These are phyloP conservation scores for Artemisia annua DNA, from an alignment of 129 eudicot genomes.

Conservation along the genomic window DNA sequence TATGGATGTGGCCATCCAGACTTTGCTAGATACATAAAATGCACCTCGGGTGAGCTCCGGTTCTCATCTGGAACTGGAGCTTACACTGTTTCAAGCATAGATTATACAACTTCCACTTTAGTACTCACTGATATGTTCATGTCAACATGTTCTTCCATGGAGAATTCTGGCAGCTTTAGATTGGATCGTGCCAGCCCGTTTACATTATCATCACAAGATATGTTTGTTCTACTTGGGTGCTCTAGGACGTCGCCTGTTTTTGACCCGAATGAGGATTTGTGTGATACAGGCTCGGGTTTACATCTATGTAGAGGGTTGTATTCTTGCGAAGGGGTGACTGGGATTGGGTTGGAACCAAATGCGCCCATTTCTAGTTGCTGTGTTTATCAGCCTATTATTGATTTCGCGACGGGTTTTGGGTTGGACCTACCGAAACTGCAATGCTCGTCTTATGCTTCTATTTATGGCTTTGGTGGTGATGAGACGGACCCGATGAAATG, in stretches of 20 bases:
- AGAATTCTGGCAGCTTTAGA: constrained; percentile 67
- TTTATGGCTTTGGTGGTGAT: constrained; percentile 74
- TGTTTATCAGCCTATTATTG: constrained; percentile 58
- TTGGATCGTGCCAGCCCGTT: constrained; percentile 57
- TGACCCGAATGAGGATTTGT: constrained; percentile 52
- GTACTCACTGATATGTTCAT: constrained; percentile 57
- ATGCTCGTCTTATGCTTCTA: constrained; percentile 68
- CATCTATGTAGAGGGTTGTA: constrained; percentile 68
- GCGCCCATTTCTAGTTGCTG: constrained; percentile 68
- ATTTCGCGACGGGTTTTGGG: constrained; percentile 43
- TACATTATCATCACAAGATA: constrained; percentile 39
- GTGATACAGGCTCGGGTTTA: constrained; percentile 68
- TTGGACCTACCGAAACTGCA: constrained; percentile 73
- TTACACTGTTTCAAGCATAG: constrained; percentile 55
- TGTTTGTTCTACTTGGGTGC: constrained; percentile 67
- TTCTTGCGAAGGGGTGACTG: constrained; percentile 63
- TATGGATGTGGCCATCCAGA: constrained; percentile 77
- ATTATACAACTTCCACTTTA: constrained; percentile 50
- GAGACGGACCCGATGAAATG: constrained; percentile 78
- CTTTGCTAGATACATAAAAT: constrained; percentile 57
- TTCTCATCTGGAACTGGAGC: constrained; percentile 57
- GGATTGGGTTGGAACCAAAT: constrained; percentile 68
- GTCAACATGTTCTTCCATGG: constrained; percentile 84
- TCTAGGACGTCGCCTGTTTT: constrained; percentile 70
- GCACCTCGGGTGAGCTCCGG: constrained; percentile 48